phyloP scores from a whole-genome alignment of 371 early-diverging fungal genomes.

The Haplosporangium sp. region DNA sequence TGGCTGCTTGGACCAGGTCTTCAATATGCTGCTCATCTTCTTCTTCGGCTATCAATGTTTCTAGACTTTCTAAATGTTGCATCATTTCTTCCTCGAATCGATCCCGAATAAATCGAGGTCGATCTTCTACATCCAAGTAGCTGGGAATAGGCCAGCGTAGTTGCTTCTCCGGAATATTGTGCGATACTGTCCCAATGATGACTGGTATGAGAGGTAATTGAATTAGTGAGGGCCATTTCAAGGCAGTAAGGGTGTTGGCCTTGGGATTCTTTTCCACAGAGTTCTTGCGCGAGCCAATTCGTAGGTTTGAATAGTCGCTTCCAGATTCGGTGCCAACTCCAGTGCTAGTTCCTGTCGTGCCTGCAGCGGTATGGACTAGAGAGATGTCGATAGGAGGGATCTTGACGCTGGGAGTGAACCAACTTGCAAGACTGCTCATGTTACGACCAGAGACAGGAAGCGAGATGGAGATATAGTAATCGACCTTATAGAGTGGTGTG shows the following conservation, averaged over 20 bases:
- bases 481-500: conserved; percentile 50
- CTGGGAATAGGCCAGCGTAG: conserved; percentile 54
- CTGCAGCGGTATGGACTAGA: conserved; percentile 20
- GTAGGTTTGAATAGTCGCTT: neutral
- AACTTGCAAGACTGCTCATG: conserved; percentile 35
- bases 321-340: neutral
- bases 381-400: conserved; percentile 46
- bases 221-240: conserved; percentile 52
- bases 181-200: conserved; percentile 49
- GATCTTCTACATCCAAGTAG: conserved; percentile 49
- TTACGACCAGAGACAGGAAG: conserved; percentile 40
- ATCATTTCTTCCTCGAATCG: conserved; percentile 56
- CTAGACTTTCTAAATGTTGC: conserved; percentile 44
- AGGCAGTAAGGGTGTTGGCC: conserved; percentile 32
- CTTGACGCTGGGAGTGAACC: conserved; percentile 43
- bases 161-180: conserved; percentile 31
- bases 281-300: conserved; percentile 18
- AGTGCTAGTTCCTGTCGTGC: conserved; percentile 9
- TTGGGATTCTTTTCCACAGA: conserved; percentile 39
- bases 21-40: conserved; percentile 41
- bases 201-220: conserved; percentile 45
- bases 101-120: conserved; percentile 51
- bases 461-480: conserved; percentile 45
- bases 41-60: conserved; percentile 44
- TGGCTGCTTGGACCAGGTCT: conserved; percentile 37